Percentiles rank a stretch among this genome's conserved stretches.
Evolutionary conservation across 1,139 yeast genomes (phyloP).

Genomic region (Meyerozyma sp.): DNA sequence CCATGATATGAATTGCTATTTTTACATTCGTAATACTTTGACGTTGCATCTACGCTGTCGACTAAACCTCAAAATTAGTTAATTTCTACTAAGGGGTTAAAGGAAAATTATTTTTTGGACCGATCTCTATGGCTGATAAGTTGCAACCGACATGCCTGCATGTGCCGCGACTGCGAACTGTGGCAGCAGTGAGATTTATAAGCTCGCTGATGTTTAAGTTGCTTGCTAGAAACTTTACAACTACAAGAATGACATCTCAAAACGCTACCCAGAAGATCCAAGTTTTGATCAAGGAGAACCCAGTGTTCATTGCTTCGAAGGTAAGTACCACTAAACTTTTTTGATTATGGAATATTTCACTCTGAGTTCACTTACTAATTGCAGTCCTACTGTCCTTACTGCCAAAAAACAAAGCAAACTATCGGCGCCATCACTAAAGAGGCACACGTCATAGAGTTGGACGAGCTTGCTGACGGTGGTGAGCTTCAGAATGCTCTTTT

Average conservation of each 20-base stretch:
- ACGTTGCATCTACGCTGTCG: no score
- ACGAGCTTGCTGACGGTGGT: constrained; percentile 37
- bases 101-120: no score
- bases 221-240: not conserved
- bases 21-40: no score
- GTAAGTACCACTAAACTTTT: constrained; percentile 17
- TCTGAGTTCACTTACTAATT: constrained; percentile 12
- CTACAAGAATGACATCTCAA: constrained; percentile 27
- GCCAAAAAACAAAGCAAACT: constrained; percentile 58
- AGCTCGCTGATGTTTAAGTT: not conserved
- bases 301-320: constrained; percentile 83
- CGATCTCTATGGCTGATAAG: no score
- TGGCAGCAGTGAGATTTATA: not conserved
- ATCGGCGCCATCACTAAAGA: constrained; percentile 46
- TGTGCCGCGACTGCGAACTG: not conserved
- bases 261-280: constrained; percentile 55
- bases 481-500: constrained; percentile 71
- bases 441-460: constrained; percentile 64
- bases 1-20: not conserved
- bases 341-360: not conserved
- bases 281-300: constrained; percentile 57
- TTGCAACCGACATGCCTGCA: not conserved
- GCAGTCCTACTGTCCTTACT: constrained; percentile 61
- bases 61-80: no score
- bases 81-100: no score